These are phyloP conservation scores for Colletotrichum somersetense DNA, from an alignment of 2,329 filamentous ascomycete genomes.

Conservation along the genomic window DNA sequence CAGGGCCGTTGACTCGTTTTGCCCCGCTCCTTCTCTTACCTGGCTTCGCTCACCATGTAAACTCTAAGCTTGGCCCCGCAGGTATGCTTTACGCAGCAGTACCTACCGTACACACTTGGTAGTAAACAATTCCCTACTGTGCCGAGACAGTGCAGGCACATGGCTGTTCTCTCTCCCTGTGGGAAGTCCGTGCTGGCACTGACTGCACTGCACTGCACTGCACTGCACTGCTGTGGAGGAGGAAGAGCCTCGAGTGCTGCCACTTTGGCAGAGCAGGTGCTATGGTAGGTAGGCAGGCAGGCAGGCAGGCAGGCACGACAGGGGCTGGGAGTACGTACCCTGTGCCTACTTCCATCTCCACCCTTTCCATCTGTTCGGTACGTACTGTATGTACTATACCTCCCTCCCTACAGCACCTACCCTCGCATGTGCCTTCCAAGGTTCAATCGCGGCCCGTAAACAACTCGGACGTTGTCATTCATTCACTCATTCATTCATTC, in stretches of 20 bases:
- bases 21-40: conserved; percentile 33
- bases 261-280: no score
- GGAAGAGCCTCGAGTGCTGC: not conserved
- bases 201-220: no score
- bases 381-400: not conserved
- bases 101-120: no score
- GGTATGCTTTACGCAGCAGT: conserved; percentile 1
- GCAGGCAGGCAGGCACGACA: not conserved
- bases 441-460: conserved; percentile 28
- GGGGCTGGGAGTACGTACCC: no score
- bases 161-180: not conserved
- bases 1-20: conserved; percentile 33
- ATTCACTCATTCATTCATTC: not conserved
- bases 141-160: not conserved
- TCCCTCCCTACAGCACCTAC: no score
- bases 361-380: conserved; percentile 10
- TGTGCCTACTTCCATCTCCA: not conserved
- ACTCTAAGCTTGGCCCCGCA: conserved; percentile 18
- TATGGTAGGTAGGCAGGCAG: no score
- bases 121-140: conserved; percentile 8
- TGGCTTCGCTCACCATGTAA: conserved; percentile 12
- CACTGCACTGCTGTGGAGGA: not conserved
- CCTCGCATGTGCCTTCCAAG: conserved; percentile 28
- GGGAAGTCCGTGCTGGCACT: no score
- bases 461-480: conserved; percentile 1